Conservation (phyloP, 192 early-diverging fungal genomes). For the Backusella psychrophila region DNA sequence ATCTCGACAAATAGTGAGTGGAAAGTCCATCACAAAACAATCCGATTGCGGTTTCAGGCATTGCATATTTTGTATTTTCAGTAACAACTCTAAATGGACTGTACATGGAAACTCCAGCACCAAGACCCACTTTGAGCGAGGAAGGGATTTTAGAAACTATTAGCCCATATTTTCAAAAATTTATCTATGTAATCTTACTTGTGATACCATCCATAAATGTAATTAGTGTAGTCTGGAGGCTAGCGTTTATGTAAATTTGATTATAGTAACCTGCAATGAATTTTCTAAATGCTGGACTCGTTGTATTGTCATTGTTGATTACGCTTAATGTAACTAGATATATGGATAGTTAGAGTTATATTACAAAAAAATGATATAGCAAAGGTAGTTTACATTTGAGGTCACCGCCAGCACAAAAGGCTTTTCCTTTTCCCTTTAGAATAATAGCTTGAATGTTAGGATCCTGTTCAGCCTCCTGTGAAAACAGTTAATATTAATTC, state of each 20-base stretch:
- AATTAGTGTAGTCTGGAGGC: constrained; percentile 78
- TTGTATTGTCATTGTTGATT: background rate
- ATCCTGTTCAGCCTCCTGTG: background rate
- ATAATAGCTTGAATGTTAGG: background rate
- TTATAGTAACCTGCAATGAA: constrained; percentile 65
- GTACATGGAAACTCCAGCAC: background rate
- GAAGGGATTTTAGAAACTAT: no score
- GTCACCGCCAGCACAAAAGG: background rate
- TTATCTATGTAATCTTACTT: constrained; percentile 39
- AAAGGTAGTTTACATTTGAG: background rate
- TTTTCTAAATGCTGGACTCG: background rate
- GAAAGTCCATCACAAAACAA: constrained; percentile 95
- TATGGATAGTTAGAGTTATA: background rate
- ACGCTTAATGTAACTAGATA: background rate
- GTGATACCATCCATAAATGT: constrained; percentile 85
- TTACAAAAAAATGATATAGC: background rate
- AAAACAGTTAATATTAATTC: background rate
- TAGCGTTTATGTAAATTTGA: constrained; percentile 87
- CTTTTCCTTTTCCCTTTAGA: background rate
- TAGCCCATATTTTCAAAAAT: no score
- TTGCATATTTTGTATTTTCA: constrained; percentile 91
- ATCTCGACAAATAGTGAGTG: constrained; percentile 88
- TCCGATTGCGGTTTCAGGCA: constrained; percentile 96
- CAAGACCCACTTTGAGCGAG: background rate
- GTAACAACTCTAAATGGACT: constrained; percentile 84